Evolutionary conservation across 2,329 filamentous ascomycete genomes (phyloP), one percentile per base, ranked within the genome.

Genomic region (Fusarium vanettenii): DNA sequence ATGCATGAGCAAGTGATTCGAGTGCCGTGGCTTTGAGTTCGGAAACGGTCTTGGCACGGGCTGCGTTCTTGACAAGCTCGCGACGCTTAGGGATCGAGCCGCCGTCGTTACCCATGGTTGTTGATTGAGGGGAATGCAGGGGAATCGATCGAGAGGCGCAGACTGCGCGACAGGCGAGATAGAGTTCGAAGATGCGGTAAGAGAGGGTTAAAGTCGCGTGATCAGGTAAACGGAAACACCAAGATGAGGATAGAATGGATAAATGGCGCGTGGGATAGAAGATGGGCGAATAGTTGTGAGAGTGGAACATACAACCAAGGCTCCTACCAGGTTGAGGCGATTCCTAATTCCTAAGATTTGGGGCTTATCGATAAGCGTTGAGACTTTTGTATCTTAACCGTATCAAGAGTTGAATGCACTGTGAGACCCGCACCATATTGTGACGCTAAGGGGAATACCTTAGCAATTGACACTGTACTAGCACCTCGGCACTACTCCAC

Each of bases 11-110:
- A 80, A 97, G 92, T 48, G 94, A 93, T 83, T 98, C 96, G 80
- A 93, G 91, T 75, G 93, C 93, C 10, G 93, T 93, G 74, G 97
- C 95, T 85, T 98, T 98, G 67, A 98, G 86, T 86, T 98, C 93
- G 56, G 94, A 92, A 31, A 94, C 89, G 37, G 94, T 97, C 25
- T 93, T 94, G 61, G 92, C 89, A 78, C 94, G 93, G 48, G 95
- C 95, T 31, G 95, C 95, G 83, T 96, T 93, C 85, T 97, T 97
- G 82, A 99, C 97, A 55, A 99, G 94, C 84, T 99, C 97, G 80
- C 95, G 93, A 35, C 97, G 94, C 73, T 93, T 98, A 6, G 97
- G 97, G 77, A 99, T 99, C 77, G 94, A 96, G 82, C 97, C 97
- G 78, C 97, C 97, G 83, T 99, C 97, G 86, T 99, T 99, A 82